Evolutionary conservation across 331 rosid species (phyloP), one percentile per base, ranked within the genome.

Genomic region (Pyrus hybrid): DNA sequence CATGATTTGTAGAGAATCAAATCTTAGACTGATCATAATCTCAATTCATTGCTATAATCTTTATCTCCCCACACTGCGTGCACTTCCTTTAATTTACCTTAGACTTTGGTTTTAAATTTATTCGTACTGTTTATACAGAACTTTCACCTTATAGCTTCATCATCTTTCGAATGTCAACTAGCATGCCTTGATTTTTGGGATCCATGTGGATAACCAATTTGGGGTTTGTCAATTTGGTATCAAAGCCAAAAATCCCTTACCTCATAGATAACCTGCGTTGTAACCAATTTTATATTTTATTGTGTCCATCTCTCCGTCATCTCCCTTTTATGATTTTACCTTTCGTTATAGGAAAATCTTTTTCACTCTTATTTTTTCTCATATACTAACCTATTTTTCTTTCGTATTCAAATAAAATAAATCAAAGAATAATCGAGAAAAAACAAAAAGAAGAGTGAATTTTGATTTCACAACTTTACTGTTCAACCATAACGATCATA

Each of bases 111-210:
- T 37, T 37, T 35, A 35, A 35, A 35, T 35, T 35, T 35, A 35
- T 35, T 37, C 45, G 3, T 37, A 37, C 11, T 37, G 2, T 37
- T 37, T 3, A 37, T 37, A 10, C 13, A 37, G 2, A 2, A 37
- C 1, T 37, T 37, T 37, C 0, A 37, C 4, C 4, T 37, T 9
- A 37, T 37, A 37, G 45, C 0, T 37, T 37, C 45, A 0, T 37
- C 4, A 37, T 1, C 13, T 37, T 37, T 37, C 1, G 4, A 0
- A 0, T 9, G 45, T 37, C 4, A 2, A 0, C 1, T 0, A 3
- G 1, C 45, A 37, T 37, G 13, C 0, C 45, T 37, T 1, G 3
- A 37, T 37, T 37, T 37, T 37, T 37, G 0, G 0, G 13, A 37
- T 37, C 13, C 4, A 37, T 4, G 4, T 37, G 45, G 45, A 9